Percentiles rank a stretch among this genome's conserved stretches.
phyloP scores from a whole-genome alignment of 2,329 filamentous ascomycete genomes.

The Lasiodiplodia hormozganensis region DNA sequence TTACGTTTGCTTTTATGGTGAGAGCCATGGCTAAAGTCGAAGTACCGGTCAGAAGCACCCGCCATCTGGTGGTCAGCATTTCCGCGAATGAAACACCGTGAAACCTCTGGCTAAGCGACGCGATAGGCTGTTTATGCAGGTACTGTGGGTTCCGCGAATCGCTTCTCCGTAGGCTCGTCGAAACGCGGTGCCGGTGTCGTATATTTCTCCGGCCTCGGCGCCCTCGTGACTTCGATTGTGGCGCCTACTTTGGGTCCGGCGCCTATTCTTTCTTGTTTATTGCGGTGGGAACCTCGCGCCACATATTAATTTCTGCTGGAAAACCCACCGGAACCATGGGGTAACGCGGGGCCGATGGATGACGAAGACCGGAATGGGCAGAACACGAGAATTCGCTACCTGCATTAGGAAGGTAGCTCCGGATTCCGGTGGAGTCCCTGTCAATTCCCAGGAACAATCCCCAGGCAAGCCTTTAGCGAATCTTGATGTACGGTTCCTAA shows the following conservation, averaged over 20 bases:
- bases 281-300: conserved; percentile 1
- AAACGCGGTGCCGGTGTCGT: conserved; percentile 15
- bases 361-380: background rate
- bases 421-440: background rate
- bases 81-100: conserved; percentile 11
- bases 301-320: background rate
- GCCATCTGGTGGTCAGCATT: background rate
- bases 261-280: conserved; percentile 1
- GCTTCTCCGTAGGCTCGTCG: conserved; percentile 9
- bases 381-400: background rate
- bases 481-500: background rate
- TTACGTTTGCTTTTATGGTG: background rate
- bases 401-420: conserved; percentile 8
- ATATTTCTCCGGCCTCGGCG: conserved; percentile 20
- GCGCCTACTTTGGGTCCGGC: background rate
- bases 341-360: conserved; percentile 10
- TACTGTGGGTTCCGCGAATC: conserved; percentile 15
- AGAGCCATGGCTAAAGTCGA: background rate
- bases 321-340: conserved; percentile 10
- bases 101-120: background rate
- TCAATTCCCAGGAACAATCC: background rate
- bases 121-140: background rate
- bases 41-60: background rate
- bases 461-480: background rate
- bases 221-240: conserved; percentile 12